Evolutionary conservation across 495 filamentous ascomycete genomes (phyloP), one percentile per base, ranked within the genome.

Genomic region (Parathielavia hyrcaniae): DNA sequence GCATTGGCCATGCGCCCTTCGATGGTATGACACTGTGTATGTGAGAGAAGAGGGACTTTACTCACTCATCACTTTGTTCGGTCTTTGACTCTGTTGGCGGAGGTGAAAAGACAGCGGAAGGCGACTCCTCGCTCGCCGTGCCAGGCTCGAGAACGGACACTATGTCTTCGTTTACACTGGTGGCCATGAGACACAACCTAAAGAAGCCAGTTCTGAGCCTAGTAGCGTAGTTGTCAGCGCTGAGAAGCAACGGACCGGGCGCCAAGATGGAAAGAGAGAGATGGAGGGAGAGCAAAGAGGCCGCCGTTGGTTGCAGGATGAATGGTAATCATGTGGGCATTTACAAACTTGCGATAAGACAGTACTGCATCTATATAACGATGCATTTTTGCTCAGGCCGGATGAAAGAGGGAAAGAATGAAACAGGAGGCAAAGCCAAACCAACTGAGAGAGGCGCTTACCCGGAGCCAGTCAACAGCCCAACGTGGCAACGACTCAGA

Each of bases 401-500:
- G 16, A 50, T 36, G 39, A 53, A 53, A 5, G 13, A 39, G 22
- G 38, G 43, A 23, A n/a, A 7, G 8, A 39, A 39, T 51, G 35
- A 23, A n/a, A n/a, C n/a, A n/a, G n/a, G n/a, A n/a, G n/a, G n/a
- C n/a, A n/a, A n/a, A n/a, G n/a, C n/a, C n/a, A n/a, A n/a, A n/a
- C n/a, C n/a, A n/a, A n/a, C n/a, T n/a, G 19, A 34, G 45, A 35
- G 50, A 57, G 26, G 54, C n/a, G 45, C 54, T 35, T 49, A 57
- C 54, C 54, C 12, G 16, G 54, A 50, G 22, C 46, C 45, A 40
- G 45, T 56, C 44, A 48, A 57, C 22, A 20, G 26, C 35, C 54
- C 54, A 57, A 57, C 54, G 54, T 57, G 54, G 54, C 54, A 57
- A 48, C 50, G 53, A 46, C 41, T 23, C 30, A 14, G 43, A 48